These are phyloP conservation scores for Tuber brumale DNA, from an alignment of 495 filamentous ascomycete species.

Conservation along the genomic window DNA sequence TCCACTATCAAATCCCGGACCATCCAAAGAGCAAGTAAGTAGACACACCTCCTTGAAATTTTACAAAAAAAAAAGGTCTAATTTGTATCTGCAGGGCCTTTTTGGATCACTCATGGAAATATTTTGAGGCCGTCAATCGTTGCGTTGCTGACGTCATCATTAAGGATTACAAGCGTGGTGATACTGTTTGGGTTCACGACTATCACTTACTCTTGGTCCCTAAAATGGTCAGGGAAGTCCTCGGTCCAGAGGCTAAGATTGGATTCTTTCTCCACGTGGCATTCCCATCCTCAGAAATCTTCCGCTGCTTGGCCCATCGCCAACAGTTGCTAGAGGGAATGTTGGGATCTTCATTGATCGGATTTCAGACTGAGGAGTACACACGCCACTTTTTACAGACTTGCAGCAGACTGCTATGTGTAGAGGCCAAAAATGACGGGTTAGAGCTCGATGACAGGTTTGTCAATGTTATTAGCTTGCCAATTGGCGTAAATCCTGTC, in stretches of 20 bases:
- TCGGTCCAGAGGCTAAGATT: conserved; percentile 81
- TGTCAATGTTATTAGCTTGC: conserved; percentile 69
- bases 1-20: conserved; percentile 94
- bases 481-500: conserved; percentile 77
- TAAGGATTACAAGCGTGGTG: conserved; percentile 82
- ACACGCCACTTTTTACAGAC: conserved; percentile 88
- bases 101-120: conserved; percentile 90
- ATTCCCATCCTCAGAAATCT: conserved; percentile 91
- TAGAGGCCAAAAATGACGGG: conserved; percentile 80
- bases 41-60: neutral
- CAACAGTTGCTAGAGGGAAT: conserved; percentile 82
- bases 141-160: conserved; percentile 84
- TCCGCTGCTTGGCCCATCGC: conserved; percentile 77
- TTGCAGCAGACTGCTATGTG: conserved; percentile 75
- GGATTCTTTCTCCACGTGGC: conserved; percentile 92
- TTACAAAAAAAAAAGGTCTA: conserved; percentile 5
- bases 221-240: conserved; percentile 73
- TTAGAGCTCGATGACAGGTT: conserved; percentile 88
- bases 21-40: conserved; percentile 82
- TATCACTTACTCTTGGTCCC: conserved; percentile 93
- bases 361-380: conserved; percentile 89
- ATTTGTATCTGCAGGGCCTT: conserved; percentile 52
- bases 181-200: conserved; percentile 89
- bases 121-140: conserved; percentile 83
- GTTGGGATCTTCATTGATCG: conserved; percentile 80